Base-by-base conservation (phyloP, 23 red algal genomes). In the Gracilaria caudata region DNA sequence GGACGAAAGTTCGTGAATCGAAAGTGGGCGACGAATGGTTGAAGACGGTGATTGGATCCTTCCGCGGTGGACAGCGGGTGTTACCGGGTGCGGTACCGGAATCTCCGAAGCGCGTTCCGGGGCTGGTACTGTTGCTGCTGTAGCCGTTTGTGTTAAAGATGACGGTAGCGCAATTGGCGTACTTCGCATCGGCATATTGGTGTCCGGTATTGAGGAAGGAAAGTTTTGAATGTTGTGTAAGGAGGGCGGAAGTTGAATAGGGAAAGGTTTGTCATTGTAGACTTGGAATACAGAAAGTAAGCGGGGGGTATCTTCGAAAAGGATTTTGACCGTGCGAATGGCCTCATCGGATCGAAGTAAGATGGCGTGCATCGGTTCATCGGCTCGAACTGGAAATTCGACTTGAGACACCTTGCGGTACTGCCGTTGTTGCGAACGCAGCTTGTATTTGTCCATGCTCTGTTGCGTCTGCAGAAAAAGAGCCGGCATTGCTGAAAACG, bases 401-500 rank as follows among this genome's bases (percentile, higher is more conserved):
- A 54, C 45, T 13, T 33, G 43, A 55, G 75, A 53, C 25, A 91
- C 87, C 32, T 64, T 71, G 37, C 76, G 77, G 68, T 91, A 91
- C 65, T 91, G 87, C 13, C 87, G 87, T 82, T 91, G 87, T 61
- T 91, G 87, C 41, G 78, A 75, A 41, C 87, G 87, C 60, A 75
- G 60, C 60, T 81, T 82, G 78, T 64, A 91, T 32, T 82, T 81
- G 65, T 81, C 65, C 76, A 91, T 82, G 51, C 87, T 91, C 21
- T 91, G 73, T 29, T 68, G 64, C 14, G 77, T 91, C 51, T 91
- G 87, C 23, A 91, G 3, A 30, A 77, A 91, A 29, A 75, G 29
- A 12, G 60, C 36, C 14, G 87, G 87, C 25, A 56, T 41, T 19
- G 13, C 35, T 20, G 85, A 66, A 66, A 89, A 71, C 19, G 49